Percentiles rank a stretch among this genome's conserved stretches.
Evolutionary conservation across 2,329 filamentous ascomycete genomes (phyloP).

Genomic region (Phyllosticta capitalensis): DNA sequence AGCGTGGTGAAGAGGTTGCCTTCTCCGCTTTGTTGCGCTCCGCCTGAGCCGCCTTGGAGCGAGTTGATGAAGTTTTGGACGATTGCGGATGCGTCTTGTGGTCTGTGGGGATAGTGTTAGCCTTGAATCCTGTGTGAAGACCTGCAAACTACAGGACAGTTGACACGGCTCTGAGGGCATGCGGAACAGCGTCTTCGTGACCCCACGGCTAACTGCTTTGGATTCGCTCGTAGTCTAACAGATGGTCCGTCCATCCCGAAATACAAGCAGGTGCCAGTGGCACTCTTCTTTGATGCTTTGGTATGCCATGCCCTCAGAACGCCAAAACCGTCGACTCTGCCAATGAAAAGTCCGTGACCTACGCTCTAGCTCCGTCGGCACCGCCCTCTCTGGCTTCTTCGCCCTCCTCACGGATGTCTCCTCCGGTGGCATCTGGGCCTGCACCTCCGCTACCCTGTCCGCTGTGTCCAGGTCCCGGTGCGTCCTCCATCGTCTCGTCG

Average conservation of each 20-base stretch:
- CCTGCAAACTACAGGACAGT: background rate
- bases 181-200: background rate
- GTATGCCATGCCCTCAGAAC: slow-evolving; percentile 8
- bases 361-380: slow-evolving; percentile 97
- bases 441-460: slow-evolving; percentile 59
- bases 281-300: slow-evolving; percentile 1
- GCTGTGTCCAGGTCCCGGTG: slow-evolving; percentile 37
- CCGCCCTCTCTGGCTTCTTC: slow-evolving; percentile 82
- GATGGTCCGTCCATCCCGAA: background rate
- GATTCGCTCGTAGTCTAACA: slow-evolving; percentile 7
- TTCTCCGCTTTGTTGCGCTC: slow-evolving; percentile 27
- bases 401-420: slow-evolving; percentile 85
- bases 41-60: slow-evolving; percentile 48
- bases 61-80: slow-evolving; percentile 87
- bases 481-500: slow-evolving; percentile 55
- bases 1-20: slow-evolving; percentile 69
- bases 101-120: slow-evolving; percentile 7
- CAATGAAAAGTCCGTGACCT: slow-evolving; percentile 52
- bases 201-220: slow-evolving; percentile 1
- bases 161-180: slow-evolving; percentile 5
- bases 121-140: background rate
- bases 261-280: background rate
- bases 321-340: slow-evolving; percentile 3
- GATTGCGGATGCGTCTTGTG: slow-evolving; percentile 60
- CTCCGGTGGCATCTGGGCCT: slow-evolving; percentile 77